These are phyloP conservation scores for Neoarthrinium moseri DNA, from an alignment of 2,329 filamentous ascomycete species.

Conservation along the genomic window DNA sequence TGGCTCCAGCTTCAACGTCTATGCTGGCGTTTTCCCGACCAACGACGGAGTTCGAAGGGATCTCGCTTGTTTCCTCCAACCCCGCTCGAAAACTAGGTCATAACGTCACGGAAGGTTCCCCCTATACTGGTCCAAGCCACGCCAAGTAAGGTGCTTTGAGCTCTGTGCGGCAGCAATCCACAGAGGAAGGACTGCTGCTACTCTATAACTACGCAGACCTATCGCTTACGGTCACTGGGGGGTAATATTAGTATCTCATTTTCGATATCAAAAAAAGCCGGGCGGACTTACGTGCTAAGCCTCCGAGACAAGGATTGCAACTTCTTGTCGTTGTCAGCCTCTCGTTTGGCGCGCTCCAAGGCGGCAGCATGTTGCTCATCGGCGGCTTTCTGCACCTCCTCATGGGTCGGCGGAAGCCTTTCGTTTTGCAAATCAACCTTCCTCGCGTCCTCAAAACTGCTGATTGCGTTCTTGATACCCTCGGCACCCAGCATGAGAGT, in stretches of 20 bases:
- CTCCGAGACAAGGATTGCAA: slow-evolving; percentile 84
- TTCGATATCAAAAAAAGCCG: background rate
- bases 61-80: too few species aligned
- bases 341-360: slow-evolving; percentile 78
- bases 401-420: slow-evolving; percentile 84
- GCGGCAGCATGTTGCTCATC: slow-evolving; percentile 62
- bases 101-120: too few species aligned
- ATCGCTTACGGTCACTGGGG: slow-evolving; percentile 11
- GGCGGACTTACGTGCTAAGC: slow-evolving; percentile 93
- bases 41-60: too few species aligned
- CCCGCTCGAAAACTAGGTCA: too few species aligned
- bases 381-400: slow-evolving; percentile 87
- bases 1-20: too few species aligned
- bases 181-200: too few species aligned
- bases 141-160: too few species aligned
- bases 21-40: too few species aligned
- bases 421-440: slow-evolving; percentile 98
- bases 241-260: background rate
- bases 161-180: too few species aligned
- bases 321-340: slow-evolving; percentile 89
- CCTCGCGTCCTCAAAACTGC: slow-evolving; percentile 91
- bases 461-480: slow-evolving; percentile 98
- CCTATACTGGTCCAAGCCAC: too few species aligned
- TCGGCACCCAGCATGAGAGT: slow-evolving; percentile 98
- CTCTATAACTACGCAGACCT: background rate